Evolutionary conservation across 2,329 filamentous ascomycete genomes (phyloP), one percentile per base, ranked within the genome.

Genomic region (Fusarium chuoi): DNA sequence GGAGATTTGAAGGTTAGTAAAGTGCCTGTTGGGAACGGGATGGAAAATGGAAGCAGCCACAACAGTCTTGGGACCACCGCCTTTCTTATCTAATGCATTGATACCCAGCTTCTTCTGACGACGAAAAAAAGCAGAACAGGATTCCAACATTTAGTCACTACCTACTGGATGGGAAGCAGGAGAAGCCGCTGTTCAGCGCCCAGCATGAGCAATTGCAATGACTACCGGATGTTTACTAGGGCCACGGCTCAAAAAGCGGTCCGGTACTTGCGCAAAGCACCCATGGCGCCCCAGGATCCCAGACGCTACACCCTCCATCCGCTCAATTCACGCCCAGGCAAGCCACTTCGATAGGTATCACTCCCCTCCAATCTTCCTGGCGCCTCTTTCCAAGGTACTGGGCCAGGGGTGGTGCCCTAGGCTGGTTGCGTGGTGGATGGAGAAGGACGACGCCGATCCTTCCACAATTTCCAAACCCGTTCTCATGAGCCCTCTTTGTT

Each of bases 301-400:
- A 58, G 52, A 57, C 57, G 62, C 62, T 64, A 62, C 72, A 61
- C 76, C 71, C 57, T 35, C 22, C 33, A 54, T 13, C 35, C 51
- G 26, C 64, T 70, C 62, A 61, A 56, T 45, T 44, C 67, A 78
- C 76, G 66, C 76, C 76, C 64, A 63, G 73, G 38, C 75, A 78
- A 78, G 76, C 76, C 76, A 78, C 75, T 63, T 73, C 68, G 62
- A 75, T 68, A 61, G 61, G 46, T 67, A 48, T 30, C 65, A 65
- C 63, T 75, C 74, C 73, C 76, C 73, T 78, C 74, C 68, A 75
- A 78, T 77, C 71, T 75, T 76, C 69, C 64, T 72, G 59, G 73
- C 61, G 52, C 62, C 75, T 75, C 69, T 71, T 76, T 72, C 77
- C 78, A 79, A 75, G 55, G 64, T 70, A 67, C 68, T 63, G 77